phyloP scores from a whole-genome alignment of 768 basidiomycete genomes.

The Fomitopsis pulvina region DNA sequence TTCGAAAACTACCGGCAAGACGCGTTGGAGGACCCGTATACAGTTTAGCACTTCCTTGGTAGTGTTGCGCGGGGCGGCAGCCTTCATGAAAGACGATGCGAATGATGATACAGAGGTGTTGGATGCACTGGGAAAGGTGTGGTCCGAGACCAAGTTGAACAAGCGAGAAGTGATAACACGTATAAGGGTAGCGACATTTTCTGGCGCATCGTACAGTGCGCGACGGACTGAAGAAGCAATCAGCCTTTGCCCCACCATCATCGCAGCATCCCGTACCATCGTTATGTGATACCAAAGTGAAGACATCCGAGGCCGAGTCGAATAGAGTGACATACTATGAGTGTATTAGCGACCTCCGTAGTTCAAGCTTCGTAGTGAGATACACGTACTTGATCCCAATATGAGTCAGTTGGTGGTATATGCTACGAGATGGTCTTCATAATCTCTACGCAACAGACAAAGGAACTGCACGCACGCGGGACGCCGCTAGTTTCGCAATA shows the following conservation, averaged over 20 bases:
- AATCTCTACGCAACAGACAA: neutral
- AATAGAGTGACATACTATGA: slow-evolving; percentile 75
- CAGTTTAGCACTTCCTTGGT: slow-evolving; percentile 90
- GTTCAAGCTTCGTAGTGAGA: neutral
- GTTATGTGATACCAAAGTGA: slow-evolving; percentile 79
- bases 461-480: slow-evolving; percentile 47
- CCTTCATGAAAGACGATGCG: slow-evolving; percentile 64
- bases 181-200: slow-evolving; percentile 82
- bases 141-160: slow-evolving; percentile 70
- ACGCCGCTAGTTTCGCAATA: slow-evolving; percentile 65
- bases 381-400: slow-evolving; percentile 79
- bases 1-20: slow-evolving; percentile 88
- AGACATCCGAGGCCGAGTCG: slow-evolving; percentile 87
- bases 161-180: slow-evolving; percentile 60
- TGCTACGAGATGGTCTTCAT: slow-evolving; percentile 37
- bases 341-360: neutral
- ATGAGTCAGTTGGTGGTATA: slow-evolving; percentile 68
- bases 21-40: slow-evolving; percentile 80
- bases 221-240: slow-evolving; percentile 55
- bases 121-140: slow-evolving; percentile 65
- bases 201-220: slow-evolving; percentile 74
- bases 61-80: slow-evolving; percentile 54
- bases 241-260: neutral
- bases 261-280: slow-evolving; percentile 52
- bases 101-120: slow-evolving; percentile 56